These are phyloP conservation scores for Aspergillus asperescens DNA, from an alignment of 495 filamentous ascomycete species.

Conservation along the genomic window DNA sequence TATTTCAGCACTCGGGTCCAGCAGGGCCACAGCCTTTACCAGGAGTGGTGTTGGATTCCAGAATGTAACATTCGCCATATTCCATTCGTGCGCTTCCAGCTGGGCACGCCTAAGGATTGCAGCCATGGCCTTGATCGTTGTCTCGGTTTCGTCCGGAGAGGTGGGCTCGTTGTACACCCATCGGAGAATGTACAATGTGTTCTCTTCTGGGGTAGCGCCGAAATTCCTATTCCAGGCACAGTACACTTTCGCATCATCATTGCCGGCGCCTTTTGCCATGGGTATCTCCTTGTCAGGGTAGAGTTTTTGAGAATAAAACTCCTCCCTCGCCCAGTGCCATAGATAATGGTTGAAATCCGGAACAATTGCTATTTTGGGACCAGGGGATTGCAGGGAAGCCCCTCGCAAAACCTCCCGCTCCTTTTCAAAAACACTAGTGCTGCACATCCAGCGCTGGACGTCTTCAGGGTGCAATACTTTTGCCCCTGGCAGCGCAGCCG, in stretches of 20 bases:
- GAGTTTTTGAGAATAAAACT: slow-evolving; percentile 63
- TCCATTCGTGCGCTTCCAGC: slow-evolving; percentile 51
- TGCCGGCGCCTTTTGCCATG: slow-evolving; percentile 62
- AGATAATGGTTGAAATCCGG: slow-evolving; percentile 67
- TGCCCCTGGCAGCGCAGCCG: slow-evolving; percentile 12
- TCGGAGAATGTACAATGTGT: slow-evolving; percentile 73
- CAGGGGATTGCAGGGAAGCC: slow-evolving; percentile 29
- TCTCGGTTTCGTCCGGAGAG: slow-evolving; percentile 34
- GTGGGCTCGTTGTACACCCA: slow-evolving; percentile 61
- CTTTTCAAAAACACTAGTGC: slow-evolving; percentile 26
- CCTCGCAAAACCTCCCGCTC: slow-evolving; percentile 29
- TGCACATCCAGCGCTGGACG: slow-evolving; percentile 35
- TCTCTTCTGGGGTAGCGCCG: slow-evolving; percentile 48
- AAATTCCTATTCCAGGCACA: slow-evolving; percentile 78
- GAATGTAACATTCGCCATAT: slow-evolving; percentile 53
- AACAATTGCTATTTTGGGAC: slow-evolving; percentile 55
- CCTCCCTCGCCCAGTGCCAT: slow-evolving; percentile 86
- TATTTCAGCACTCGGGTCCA: slow-evolving; percentile 45
- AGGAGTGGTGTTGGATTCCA: slow-evolving; percentile 60
- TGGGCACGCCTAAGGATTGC: slow-evolving; percentile 51
- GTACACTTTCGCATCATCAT: slow-evolving; percentile 56
- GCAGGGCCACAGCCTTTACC: slow-evolving; percentile 52
- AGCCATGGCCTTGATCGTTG: slow-evolving; percentile 41
- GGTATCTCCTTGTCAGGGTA: slow-evolving; percentile 40
- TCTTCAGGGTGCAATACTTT: slow-evolving; percentile 26